Evolutionary conservation across 2,329 filamentous ascomycete genomes (phyloP).

Genomic region (Lasiodiplodia theobromae): DNA sequence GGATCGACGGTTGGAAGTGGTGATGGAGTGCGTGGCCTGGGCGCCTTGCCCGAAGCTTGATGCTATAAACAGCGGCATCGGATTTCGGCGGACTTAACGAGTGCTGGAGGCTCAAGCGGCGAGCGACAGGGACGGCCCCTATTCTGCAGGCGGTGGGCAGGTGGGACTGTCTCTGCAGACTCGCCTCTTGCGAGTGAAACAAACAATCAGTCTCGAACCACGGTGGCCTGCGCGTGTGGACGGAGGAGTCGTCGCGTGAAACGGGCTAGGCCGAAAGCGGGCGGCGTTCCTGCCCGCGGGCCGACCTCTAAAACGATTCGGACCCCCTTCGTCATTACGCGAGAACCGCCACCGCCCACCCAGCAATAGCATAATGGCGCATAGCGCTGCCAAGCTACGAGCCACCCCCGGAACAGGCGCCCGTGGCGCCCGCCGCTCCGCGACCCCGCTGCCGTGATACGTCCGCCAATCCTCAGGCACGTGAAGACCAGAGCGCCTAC

Average conservation of each 20-base stretch:
- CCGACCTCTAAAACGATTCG: slow-evolving; percentile 18
- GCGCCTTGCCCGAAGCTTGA: background rate
- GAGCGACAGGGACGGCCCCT: background rate
- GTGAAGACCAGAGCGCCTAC: slow-evolving; percentile 12
- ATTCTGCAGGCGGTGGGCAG: background rate
- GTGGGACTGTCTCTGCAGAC: background rate
- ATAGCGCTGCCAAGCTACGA: slow-evolving; percentile 7
- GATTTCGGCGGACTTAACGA: slow-evolving; percentile 6
- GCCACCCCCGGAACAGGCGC: slow-evolving; percentile 23
- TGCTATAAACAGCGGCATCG: background rate
- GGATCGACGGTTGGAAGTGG: background rate
- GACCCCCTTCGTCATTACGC: slow-evolving; percentile 23
- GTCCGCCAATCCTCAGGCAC: background rate
- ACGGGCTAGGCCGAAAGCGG: slow-evolving; percentile 17
- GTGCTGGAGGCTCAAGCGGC: background rate
- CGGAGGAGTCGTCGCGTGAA: slow-evolving; percentile 11
- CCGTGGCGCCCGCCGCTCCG: slow-evolving; percentile 9
- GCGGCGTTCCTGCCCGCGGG: slow-evolving; percentile 7
- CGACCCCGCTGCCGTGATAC: background rate
- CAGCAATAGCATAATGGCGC: slow-evolving; percentile 20
- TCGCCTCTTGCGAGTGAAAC: slow-evolving; percentile 7
- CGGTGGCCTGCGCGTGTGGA: slow-evolving; percentile 11
- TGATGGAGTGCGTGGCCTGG: slow-evolving; percentile 1
- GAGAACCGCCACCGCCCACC: slow-evolving; percentile 9
- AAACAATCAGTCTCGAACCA: slow-evolving; percentile 24